Evolutionary conservation across 805 yeast species (phyloP).

Genomic region (Nakazawaea laoshanensis): DNA sequence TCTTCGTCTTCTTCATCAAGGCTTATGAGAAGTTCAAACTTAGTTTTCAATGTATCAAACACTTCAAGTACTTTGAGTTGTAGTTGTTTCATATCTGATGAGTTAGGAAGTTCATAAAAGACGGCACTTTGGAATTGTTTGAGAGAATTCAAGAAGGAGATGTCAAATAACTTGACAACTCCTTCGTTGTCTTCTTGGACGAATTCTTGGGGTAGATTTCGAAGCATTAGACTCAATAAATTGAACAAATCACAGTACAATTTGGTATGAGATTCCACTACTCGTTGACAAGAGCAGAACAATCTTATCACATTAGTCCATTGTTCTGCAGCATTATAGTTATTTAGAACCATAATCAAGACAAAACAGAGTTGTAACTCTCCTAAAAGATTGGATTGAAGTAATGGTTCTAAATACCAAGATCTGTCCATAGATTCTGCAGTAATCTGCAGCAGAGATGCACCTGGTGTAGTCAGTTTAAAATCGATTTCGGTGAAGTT

Average conservation of each 20-base stretch:
- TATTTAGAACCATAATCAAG: slow-evolving; percentile 44
- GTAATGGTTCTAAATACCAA: slow-evolving; percentile 39
- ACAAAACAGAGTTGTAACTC: slow-evolving; percentile 49
- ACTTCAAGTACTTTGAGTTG: slow-evolving; percentile 3
- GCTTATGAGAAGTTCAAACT: slow-evolving; percentile 4
- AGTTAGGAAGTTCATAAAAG: slow-evolving; percentile 3
- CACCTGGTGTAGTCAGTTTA: slow-evolving; percentile 25
- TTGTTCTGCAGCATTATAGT: slow-evolving; percentile 54
- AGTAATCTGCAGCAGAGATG: slow-evolving; percentile 40
- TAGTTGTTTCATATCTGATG: not conserved
- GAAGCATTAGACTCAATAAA: slow-evolving; percentile 27
- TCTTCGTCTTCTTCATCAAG: slow-evolving; percentile 2
- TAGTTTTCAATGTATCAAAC: slow-evolving; percentile 3
- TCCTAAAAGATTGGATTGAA: slow-evolving; percentile 23
- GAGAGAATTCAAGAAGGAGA: slow-evolving; percentile 1
- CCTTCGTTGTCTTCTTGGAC: slow-evolving; percentile 7
- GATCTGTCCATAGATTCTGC: slow-evolving; percentile 50
- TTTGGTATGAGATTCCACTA: slow-evolving; percentile 16
- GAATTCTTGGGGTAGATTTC: slow-evolving; percentile 6
- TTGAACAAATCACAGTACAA: slow-evolving; percentile 25
- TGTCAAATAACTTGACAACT: slow-evolving; percentile 6
- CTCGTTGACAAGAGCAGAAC: slow-evolving; percentile 25
- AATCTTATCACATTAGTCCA: slow-evolving; percentile 50
- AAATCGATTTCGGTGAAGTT: slow-evolving; percentile 33
- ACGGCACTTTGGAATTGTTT: slow-evolving; percentile 4